Conservation (phyloP, 2,329 filamentous ascomycete genomes). For the Trichoderma lentiforme region DNA sequence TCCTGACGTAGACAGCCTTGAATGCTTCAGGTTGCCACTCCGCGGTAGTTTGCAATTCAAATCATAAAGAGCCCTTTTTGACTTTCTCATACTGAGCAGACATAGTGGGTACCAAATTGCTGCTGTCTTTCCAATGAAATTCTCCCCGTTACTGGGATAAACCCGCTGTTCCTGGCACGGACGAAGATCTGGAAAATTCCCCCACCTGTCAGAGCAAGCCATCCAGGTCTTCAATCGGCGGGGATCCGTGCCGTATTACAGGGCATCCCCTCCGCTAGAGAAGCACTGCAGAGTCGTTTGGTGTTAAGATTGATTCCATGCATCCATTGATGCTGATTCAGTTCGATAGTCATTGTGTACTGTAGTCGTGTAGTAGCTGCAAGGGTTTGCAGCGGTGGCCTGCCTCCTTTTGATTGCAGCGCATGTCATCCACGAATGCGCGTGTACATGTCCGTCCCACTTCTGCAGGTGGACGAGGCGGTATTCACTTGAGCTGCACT, state of each 20-base stretch:
- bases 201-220: background rate
- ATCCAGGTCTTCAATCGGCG: background rate
- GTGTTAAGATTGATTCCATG: background rate
- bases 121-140: background rate
- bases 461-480: conserved; percentile 8
- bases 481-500: background rate
- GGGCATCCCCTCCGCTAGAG: background rate
- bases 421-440: background rate
- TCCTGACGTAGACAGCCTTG: background rate
- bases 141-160: background rate
- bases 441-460: background rate
- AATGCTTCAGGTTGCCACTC: background rate
- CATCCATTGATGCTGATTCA: background rate
- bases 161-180: background rate
- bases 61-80: background rate
- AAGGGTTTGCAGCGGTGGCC: background rate
- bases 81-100: background rate
- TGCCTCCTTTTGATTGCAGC: background rate
- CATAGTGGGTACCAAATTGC: background rate
- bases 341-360: background rate
- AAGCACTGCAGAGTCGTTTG: background rate
- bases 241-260: background rate
- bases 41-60: background rate
- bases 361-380: background rate
- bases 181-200: background rate